Base-by-base conservation (phyloP, 495 filamentous ascomycete species). In the Daldinia childiae region DNA sequence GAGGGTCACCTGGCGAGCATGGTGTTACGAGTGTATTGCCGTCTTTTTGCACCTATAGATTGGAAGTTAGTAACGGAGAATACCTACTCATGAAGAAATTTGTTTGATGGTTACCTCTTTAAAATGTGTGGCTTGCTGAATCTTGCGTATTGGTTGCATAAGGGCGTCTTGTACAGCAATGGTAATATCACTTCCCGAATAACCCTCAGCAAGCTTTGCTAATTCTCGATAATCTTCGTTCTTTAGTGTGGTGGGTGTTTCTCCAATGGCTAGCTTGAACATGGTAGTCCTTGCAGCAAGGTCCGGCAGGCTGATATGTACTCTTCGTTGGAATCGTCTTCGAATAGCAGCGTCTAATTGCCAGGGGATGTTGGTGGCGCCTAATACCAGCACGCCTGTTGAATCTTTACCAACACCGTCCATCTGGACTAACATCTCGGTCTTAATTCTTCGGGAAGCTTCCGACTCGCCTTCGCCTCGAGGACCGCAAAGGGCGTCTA, bases 301-400 rank as follows among this genome's bases (percentile, higher is more conserved):
- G 77, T 98, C 95, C 2, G 95, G 95, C 62, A 99, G 79, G 72
- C 90, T 92, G 80, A 99, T 98, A 79, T 99, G 96, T 30, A 99
- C 93, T 84, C 95, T 84, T 71, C 95, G 84, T 80, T 99, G 95
- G 86, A 99, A 99, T 79, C 95, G 93, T 78, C 95, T 88, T 62
- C 96, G 89, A 75, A 99, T 98, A 64, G 95, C 95, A n/a, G 94
- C 93, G 80, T 99, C 95, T 41, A 99, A 86, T 81, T 99, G 95
- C 95, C 95, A 99, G 7, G 95, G 95, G 75, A 99, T 98, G 77
- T 99, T 99, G 52, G 95, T 99, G 62, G 95, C 95, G 58, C 96
- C 95, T 11, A 99, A 87, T 45, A 99, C 97, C 36, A 99, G 84
- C 9, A 99, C 95, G 41, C 95, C 96, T 74, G 90, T 93, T 60